These are phyloP conservation scores for Rutidosis leptorrhynchoides DNA, from an alignment of 129 eudicot genomes.

Conservation along the genomic window DNA sequence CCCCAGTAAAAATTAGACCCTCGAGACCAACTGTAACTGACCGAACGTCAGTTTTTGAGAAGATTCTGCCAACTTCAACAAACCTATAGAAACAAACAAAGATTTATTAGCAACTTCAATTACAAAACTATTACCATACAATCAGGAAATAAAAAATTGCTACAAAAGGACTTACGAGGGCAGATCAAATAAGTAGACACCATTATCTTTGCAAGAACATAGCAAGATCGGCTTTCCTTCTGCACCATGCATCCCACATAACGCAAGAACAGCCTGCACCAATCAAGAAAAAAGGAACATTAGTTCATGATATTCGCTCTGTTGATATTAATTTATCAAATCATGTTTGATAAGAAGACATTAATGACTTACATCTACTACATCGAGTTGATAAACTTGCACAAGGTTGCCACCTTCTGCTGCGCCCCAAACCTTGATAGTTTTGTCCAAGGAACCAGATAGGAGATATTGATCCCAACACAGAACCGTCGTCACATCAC, in stretches of 20 bases:
- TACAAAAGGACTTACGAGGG: conserved; percentile 53
- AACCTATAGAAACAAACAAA: conserved; percentile 30
- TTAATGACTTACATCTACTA: conserved; percentile 46
- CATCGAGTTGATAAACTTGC: conserved; percentile 42
- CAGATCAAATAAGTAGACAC: conserved; percentile 55
- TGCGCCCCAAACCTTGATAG: conserved; percentile 62
- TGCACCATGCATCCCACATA: conserved; percentile 57
- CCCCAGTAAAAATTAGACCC: conserved; percentile 68
- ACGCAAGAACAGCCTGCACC: conserved; percentile 52
- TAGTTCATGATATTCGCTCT: background rate
- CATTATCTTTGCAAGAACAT: conserved; percentile 53
- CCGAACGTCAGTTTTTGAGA: conserved; percentile 32
- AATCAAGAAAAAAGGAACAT: conserved; percentile 1
- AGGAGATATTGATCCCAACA: conserved; percentile 64
- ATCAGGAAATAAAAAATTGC: background rate
- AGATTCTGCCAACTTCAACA: conserved; percentile 58
- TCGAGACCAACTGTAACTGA: conserved; percentile 30
- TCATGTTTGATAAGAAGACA: background rate
- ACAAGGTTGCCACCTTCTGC: conserved; percentile 52
- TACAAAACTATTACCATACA: background rate
- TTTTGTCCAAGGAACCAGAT: conserved; percentile 61
- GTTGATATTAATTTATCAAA: too few relatives aligned
- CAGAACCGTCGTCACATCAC: conserved; percentile 45
- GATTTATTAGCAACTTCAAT: background rate
- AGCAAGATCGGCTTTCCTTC: conserved; percentile 49